Evolutionary conservation across 345 rosid genomes (phyloP), one percentile per base, ranked within the genome.

Genomic region (Rhizophora mangle): DNA sequence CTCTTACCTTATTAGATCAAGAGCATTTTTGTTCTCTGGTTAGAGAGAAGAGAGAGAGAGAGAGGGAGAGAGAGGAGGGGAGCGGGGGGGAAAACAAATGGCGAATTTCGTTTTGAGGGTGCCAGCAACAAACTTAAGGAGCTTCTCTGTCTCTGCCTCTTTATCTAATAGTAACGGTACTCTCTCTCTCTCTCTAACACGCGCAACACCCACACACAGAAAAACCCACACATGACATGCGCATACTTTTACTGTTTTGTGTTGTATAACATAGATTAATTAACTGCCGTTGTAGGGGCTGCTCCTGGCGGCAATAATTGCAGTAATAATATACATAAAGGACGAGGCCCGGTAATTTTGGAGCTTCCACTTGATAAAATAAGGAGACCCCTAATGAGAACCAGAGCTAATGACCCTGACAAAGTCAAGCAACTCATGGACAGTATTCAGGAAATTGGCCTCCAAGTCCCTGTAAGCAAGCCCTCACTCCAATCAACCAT

Each of bases 361-460:
- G 96, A 89, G 78, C 79, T 93, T 62, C 92, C 96, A 3, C 63
- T 90, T 67, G 89, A 85, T 54, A 85, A 89, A 81, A 93, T 93
- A 60, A 78, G 85, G 66, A 89, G 98, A 69, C 98, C 97, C 18
- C 74, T 93, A 57, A 82, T 91, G 94, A 70, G 92, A 34, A 93
- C 97, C 9, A 89, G 95, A 82, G 80, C 94, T 34, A 91, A 94
- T 64, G 96, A 91, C 85, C 89, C 86, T 31, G 71, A 64, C 74
- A 91, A 94, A 78, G 97, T 94, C 47, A 78, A 89, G 71, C 88
- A 93, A 59, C 95, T 94, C 59, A 87, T 89, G 94, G 90, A 88
- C 65, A 91, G 96, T 63, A 93, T 93, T 67, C 29, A 76, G 59
- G 68, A 84, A 69, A 91, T 89, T 64, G 97, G 98, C 65, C 96